phyloP scores from a whole-genome alignment of 2,329 filamentous ascomycete genomes.

The Rosellinia necatrix region DNA sequence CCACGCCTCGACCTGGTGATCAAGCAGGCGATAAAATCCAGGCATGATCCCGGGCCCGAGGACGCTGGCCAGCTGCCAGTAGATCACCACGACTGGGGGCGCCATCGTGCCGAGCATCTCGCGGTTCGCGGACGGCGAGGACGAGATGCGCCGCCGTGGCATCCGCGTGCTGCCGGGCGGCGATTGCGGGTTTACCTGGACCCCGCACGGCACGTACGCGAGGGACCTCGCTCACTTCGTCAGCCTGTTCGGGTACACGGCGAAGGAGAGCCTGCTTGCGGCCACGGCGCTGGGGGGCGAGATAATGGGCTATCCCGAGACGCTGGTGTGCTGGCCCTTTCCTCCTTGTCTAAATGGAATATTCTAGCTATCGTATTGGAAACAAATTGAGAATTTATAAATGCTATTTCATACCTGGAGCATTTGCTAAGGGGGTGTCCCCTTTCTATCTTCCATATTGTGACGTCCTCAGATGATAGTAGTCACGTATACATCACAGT shows the following conservation, averaged over 20 bases:
- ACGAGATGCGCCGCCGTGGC: constrained; percentile 49
- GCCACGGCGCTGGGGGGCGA: constrained; percentile 41
- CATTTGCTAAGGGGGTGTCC: too few relatives aligned
- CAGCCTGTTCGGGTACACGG: constrained; percentile 50
- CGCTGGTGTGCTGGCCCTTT: too few relatives aligned
- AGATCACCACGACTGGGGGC: constrained; percentile 51
- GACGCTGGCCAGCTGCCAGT: constrained; percentile 53
- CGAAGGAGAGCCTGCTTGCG: constrained; percentile 49
- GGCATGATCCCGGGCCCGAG: constrained; percentile 53
- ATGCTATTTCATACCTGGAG: too few relatives aligned
- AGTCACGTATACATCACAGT: too few relatives aligned
- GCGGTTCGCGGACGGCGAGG: constrained; percentile 43
- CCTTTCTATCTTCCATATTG: too few relatives aligned
- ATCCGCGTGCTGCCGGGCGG: constrained; percentile 52
- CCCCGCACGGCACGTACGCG: constrained; percentile 53
- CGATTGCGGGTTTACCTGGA: constrained; percentile 55
- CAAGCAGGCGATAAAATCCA: constrained; percentile 53
- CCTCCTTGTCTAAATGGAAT: too few relatives aligned
- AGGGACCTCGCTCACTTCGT: constrained; percentile 52
- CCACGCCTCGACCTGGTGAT: constrained; percentile 52
- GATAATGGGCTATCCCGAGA: constrained; percentile 46
- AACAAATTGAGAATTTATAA: too few relatives aligned
- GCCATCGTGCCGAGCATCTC: constrained; percentile 47
- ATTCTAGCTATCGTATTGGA: too few relatives aligned
- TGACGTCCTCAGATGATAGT: too few relatives aligned